Evolutionary conservation across 768 basidiomycete genomes (phyloP), one percentile per base, ranked within the genome.

Genomic region (Botryobasidium botryosum): DNA sequence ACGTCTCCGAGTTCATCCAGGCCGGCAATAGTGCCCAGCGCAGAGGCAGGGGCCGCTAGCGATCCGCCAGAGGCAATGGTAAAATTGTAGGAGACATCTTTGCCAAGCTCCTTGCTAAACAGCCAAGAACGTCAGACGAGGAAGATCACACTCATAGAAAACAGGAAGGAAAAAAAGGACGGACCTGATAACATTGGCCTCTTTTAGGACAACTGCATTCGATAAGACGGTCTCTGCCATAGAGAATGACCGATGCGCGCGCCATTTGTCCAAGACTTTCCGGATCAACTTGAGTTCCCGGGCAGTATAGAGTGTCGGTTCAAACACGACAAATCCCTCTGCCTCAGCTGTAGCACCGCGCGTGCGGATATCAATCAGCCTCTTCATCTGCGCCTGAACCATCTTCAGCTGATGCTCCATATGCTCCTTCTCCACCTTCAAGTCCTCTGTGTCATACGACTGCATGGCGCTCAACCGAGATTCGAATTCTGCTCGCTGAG

Each of bases 1-100:
- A 88, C 83, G 54, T 92, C 87, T 17, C 88, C 92, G 56, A 96
- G 87, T 56, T 90, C 81, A 56, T 83, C 85, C 25, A 94, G 64
- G 10, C 85, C 85, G 25, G 79, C 80, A 51, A 88, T 80, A 23
- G 77, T 79, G 57, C 88, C 87, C 37, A 86, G 71, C 2, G 83
- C 77, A 15, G 91, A 92, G 13, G 68, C 67, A 7, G 91, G 87
- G 2, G 77, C 72, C 18, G 79, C 79, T 17, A 87, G 65, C 10
- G 79, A 70, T 12, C 80, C 78, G 20, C 79, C 84, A 26, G 87
- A 78, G n/a, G 84, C 74, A 41, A 96, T 74, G 4, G 80, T 79
- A 56, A 94, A 92, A 61, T 99, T 94, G 61, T 88, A 99, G 20
- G 75, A 70, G 35, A 92, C 86, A 32, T 79, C 72, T 60, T 92